These are phyloP conservation scores for Coelastrella sp. DNA, from an alignment of 139 green algal species.

Conservation along the genomic window DNA sequence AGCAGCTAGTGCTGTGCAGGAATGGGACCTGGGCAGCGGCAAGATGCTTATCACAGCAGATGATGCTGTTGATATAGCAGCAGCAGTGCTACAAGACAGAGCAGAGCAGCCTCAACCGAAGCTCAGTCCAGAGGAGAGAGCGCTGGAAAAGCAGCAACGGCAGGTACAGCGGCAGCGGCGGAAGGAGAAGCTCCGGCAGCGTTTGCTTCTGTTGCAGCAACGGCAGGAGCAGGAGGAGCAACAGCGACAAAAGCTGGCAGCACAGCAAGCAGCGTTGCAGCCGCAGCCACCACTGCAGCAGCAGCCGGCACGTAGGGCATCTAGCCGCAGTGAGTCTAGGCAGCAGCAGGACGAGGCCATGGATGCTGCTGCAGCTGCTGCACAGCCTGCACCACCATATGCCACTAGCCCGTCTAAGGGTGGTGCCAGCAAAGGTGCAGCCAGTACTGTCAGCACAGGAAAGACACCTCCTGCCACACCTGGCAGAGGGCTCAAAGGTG, in stretches of 20 bases:
- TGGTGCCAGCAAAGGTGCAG: background rate
- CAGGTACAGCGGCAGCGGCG: background rate
- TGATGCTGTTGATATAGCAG: background rate
- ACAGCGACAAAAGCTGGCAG: conserved; percentile 12
- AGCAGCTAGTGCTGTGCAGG: background rate
- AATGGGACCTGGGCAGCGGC: background rate
- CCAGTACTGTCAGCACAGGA: background rate
- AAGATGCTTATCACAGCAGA: background rate
- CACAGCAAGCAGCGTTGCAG: conserved; percentile 7
- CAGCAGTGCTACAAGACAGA: background rate
- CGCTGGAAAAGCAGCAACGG: conserved; percentile 29
- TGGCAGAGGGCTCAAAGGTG: background rate
- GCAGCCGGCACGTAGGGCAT: background rate
- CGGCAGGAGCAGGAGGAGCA: background rate
- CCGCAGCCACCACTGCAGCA: background rate
- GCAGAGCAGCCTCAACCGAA: background rate
- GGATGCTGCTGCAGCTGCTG: conserved; percentile 12
- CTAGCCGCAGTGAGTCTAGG: background rate
- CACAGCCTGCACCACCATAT: background rate
- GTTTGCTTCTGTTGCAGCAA: background rate
- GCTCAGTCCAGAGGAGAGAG: background rate
- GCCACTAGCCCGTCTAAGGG: background rate
- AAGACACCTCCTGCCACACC: background rate
- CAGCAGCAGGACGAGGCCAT: background rate
- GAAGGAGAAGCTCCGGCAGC: background rate